These are phyloP conservation scores for Petrea volubilis DNA, from an alignment of 257 asterid genomes.

Conservation along the genomic window DNA sequence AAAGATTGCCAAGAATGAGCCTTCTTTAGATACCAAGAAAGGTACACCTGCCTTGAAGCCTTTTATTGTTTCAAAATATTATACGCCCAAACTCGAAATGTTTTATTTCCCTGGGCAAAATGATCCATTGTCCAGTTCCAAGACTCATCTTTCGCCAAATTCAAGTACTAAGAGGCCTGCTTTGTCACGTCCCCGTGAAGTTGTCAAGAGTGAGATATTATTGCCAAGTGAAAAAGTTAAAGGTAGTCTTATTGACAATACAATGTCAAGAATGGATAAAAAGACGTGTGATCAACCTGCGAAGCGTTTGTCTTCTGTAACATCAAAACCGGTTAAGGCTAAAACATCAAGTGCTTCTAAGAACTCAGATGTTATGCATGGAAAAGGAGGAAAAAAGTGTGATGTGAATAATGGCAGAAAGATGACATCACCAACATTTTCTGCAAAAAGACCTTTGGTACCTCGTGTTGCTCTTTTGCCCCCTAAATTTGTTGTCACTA, in stretches of 20 bases:
- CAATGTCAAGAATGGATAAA: constrained; percentile 32
- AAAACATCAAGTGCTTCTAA: constrained; percentile 28
- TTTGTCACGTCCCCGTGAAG: constrained; percentile 35
- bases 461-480: constrained; percentile 19
- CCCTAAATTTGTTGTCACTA: constrained; percentile 14
- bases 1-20: not conserved
- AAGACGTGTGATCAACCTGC: constrained; percentile 21
- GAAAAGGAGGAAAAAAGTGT: constrained; percentile 10
- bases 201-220: constrained; percentile 32
- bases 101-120: constrained; percentile 12
- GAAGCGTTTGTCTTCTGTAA: constrained; percentile 30
- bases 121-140: constrained; percentile 9
- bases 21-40: constrained; percentile 5
- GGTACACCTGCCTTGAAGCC: constrained; percentile 6
- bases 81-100: no score
- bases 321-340: constrained; percentile 27
- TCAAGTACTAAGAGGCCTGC: constrained; percentile 20
- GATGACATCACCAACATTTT: not conserved
- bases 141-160: constrained; percentile 10
- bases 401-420: constrained; percentile 20
- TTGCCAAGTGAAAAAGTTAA: constrained; percentile 34
- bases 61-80: constrained; percentile 8
- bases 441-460: constrained; percentile 20
- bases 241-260: constrained; percentile 25
- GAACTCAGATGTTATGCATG: constrained; percentile 15